These are phyloP conservation scores for Phialocephala sp. DNA, from an alignment of 2,329 filamentous ascomycete genomes.

Conservation along the genomic window DNA sequence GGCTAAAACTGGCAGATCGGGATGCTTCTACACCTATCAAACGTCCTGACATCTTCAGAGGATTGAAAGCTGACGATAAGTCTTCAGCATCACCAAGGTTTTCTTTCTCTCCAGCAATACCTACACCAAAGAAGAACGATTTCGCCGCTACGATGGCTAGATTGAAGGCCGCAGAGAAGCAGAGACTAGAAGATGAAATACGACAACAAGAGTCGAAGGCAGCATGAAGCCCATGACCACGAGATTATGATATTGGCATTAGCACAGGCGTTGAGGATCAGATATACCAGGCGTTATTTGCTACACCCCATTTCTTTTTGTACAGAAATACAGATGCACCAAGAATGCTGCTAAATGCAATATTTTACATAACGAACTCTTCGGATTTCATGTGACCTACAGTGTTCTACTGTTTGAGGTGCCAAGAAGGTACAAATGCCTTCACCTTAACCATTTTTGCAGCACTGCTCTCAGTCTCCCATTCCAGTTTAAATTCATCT, in stretches of 20 bases:
- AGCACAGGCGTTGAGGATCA: slow-evolving; percentile 39
- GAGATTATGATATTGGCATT: slow-evolving; percentile 21
- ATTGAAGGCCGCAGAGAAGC: slow-evolving; percentile 60
- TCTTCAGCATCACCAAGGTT: slow-evolving; percentile 44
- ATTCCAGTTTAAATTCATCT: slow-evolving; percentile 55
- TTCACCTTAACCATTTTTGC: slow-evolving; percentile 63
- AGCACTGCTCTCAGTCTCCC: slow-evolving; percentile 46
- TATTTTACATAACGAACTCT: background rate
- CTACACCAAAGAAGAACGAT: slow-evolving; percentile 39
- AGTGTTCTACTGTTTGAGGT: slow-evolving; percentile 38
- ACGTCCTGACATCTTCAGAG: slow-evolving; percentile 44
- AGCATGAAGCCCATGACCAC: slow-evolving; percentile 38
- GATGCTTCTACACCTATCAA: slow-evolving; percentile 41
- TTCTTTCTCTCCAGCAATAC: slow-evolving; percentile 40
- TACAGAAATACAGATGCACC: slow-evolving; percentile 19
- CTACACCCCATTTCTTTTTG: slow-evolving; percentile 28
- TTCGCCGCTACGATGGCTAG: slow-evolving; percentile 57
- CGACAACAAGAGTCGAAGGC: slow-evolving; percentile 51
- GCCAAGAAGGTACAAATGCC: slow-evolving; percentile 86
- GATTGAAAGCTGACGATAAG: slow-evolving; percentile 48
- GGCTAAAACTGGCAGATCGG: slow-evolving; percentile 27
- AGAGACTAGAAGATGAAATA: slow-evolving; percentile 58
- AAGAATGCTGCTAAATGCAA: slow-evolving; percentile 1
- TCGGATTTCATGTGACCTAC: background rate
- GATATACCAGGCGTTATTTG: slow-evolving; percentile 24